phyloP scores from a whole-genome alignment of 2,329 filamentous ascomycete genomes.

The Colletotrichum musae region DNA sequence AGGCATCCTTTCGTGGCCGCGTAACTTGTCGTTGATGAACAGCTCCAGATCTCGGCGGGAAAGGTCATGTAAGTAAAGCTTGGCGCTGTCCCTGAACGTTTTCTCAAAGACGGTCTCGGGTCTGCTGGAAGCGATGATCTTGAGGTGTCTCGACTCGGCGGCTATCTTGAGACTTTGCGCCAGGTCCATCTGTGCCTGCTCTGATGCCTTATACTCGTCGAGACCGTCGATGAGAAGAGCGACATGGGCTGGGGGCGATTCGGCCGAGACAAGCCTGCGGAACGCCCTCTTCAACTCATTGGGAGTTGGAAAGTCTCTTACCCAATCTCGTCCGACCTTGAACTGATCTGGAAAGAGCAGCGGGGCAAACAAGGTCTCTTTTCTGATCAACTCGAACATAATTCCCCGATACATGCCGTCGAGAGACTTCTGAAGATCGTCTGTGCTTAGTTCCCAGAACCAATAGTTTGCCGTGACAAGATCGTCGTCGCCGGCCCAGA shows the following conservation, averaged over 20 bases:
- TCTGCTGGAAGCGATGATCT: background rate
- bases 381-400: background rate
- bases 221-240: constrained; percentile 8
- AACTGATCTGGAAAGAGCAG: constrained; percentile 4
- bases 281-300: constrained; percentile 7
- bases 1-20: background rate
- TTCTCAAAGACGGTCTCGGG: constrained; percentile 5
- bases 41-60: background rate
- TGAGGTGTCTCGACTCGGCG: background rate
- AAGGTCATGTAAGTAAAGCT: background rate
- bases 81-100: background rate
- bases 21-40: background rate
- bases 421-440: background rate
- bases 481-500: background rate
- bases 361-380: background rate
- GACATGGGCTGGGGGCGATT: background rate
- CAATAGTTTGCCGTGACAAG: background rate
- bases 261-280: background rate
- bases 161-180: background rate
- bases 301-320: background rate
- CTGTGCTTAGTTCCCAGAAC: constrained; percentile 3
- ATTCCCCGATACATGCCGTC: background rate
- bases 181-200: background rate
- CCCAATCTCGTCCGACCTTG: background rate
- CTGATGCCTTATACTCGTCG: background rate